phyloP scores from a whole-genome alignment of 352 stramenopile species.

The Phytophthora cactorum region DNA sequence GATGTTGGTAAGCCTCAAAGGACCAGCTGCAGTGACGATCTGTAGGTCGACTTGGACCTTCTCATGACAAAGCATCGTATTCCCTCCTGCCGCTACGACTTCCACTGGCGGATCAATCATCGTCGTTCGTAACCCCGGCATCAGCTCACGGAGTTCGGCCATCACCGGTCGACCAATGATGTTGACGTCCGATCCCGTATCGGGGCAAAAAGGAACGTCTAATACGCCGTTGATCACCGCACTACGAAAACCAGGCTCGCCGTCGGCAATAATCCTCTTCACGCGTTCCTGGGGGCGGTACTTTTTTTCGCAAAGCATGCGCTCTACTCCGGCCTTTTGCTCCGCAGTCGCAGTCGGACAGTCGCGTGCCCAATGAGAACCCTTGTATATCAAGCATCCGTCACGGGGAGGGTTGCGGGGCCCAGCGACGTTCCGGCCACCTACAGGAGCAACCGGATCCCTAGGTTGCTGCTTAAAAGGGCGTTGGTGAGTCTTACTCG shows the following conservation, averaged over 20 bases:
- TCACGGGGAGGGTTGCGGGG: background rate
- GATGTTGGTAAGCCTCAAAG: slow-evolving; percentile 1
- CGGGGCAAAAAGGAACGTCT: slow-evolving; percentile 3
- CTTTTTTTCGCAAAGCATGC: background rate
- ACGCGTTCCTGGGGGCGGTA: background rate
- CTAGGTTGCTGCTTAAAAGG: no score
- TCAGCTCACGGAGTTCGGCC: background rate
- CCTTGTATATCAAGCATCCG: background rate
- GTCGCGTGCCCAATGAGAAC: slow-evolving; percentile 9
- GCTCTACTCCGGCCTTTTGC: slow-evolving; percentile 2
- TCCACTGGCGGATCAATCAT: background rate
- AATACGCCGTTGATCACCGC: slow-evolving; percentile 5
- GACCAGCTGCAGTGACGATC: slow-evolving; percentile 15
- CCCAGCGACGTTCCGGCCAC: background rate
- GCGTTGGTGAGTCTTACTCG: background rate
- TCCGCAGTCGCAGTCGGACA: slow-evolving; percentile 6
- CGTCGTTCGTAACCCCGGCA: background rate
- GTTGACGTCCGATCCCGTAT: slow-evolving; percentile 9
- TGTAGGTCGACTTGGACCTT: slow-evolving; percentile 11
- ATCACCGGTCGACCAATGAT: slow-evolving; percentile 5
- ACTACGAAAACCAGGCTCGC: background rate
- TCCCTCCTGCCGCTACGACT: slow-evolving; percentile 1
- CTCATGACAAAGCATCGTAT: slow-evolving; percentile 7
- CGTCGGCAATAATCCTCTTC: background rate
- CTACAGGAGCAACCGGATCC: background rate